Percentiles rank a stretch among this genome's conserved stretches.
phyloP scores from a whole-genome alignment of 768 basidiomycete species.

The Cystobasidium ongulense region DNA sequence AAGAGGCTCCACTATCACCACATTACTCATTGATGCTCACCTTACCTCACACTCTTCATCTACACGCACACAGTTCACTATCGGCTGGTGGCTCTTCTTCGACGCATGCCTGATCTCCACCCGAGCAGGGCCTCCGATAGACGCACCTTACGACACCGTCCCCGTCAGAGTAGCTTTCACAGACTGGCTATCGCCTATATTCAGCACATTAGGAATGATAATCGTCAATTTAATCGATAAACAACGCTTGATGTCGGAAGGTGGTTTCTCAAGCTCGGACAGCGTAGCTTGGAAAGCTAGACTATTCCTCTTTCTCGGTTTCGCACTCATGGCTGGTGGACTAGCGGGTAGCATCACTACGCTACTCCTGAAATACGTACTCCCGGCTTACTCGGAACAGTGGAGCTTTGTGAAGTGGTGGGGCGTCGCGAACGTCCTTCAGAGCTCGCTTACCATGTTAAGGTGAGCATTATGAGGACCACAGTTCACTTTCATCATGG shows the following conservation, averaged over 20 bases:
- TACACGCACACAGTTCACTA: constrained; percentile 60
- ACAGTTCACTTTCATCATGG: background rate
- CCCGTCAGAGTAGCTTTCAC: constrained; percentile 76
- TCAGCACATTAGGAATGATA: constrained; percentile 81
- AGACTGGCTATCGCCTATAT: constrained; percentile 96
- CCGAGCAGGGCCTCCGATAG: constrained; percentile 68
- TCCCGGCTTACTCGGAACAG: constrained; percentile 62
- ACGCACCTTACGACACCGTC: constrained; percentile 59
- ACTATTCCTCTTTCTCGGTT: constrained; percentile 83
- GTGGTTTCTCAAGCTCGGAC: constrained; percentile 44
- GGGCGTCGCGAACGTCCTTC: constrained; percentile 90
- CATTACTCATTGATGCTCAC: background rate
- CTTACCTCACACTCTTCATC: background rate
- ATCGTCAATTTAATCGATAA: constrained; percentile 93
- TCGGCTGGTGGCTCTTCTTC: constrained; percentile 90
- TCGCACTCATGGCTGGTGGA: constrained; percentile 95
- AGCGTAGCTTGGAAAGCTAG: constrained; percentile 84
- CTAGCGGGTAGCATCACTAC: constrained; percentile 91
- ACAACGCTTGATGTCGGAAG: constrained; percentile 70
- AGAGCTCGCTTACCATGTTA: constrained; percentile 55
- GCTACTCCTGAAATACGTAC: constrained; percentile 79
- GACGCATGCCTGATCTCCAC: constrained; percentile 86
- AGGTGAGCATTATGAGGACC: constrained; percentile 41
- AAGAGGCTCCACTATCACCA: constrained; percentile 23
- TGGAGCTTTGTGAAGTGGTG: constrained; percentile 61